A percentile compares a stretch with the other conserved stretches of the same genome.
Evolutionary conservation across 331 rosid species (phyloP).

Genomic region (Cydonia oblonga): DNA sequence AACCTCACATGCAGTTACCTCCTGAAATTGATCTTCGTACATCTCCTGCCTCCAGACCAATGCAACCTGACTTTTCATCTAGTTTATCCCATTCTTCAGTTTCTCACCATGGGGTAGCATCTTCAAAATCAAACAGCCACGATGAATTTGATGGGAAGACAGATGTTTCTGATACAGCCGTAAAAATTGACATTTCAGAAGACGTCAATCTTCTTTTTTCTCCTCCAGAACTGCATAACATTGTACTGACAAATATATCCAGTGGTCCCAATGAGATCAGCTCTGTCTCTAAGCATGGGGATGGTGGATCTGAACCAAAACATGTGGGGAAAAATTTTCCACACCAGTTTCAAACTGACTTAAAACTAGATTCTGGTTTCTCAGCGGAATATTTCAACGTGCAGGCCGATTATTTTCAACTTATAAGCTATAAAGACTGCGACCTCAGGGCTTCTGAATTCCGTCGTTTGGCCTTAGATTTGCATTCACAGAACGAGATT

Average conservation of each 20-base stretch:
- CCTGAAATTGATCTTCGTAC: constrained; percentile 74
- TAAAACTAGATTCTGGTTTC: constrained; percentile 45
- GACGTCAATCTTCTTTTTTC: constrained; percentile 64
- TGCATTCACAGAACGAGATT: constrained; percentile 58
- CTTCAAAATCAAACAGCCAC: constrained; percentile 40
- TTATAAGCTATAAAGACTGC: constrained; percentile 53
- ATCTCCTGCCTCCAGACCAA: constrained; percentile 29
- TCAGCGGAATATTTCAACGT: constrained; percentile 53
- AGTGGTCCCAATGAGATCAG: constrained; percentile 33
- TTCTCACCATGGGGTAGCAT: constrained; percentile 30
- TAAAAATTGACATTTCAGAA: constrained; percentile 44
- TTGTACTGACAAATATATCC: constrained; percentile 35
- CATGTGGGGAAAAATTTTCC: constrained; percentile 29
- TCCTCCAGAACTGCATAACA: constrained; percentile 51
- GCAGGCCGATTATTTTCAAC: constrained; percentile 83
- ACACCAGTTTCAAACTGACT: constrained; percentile 25
- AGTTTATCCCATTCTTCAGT: constrained; percentile 33
- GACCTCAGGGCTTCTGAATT: constrained; percentile 83
- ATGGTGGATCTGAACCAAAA: constrained; percentile 38
- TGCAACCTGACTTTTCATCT: constrained; percentile 35
- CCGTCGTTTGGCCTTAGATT: constrained; percentile 68
- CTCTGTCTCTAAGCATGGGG: constrained; percentile 33
- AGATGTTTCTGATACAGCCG: constrained; percentile 42
- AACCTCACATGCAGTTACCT: constrained; percentile 83
- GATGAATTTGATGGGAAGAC: constrained; percentile 60